phyloP scores from a whole-genome alignment of 169 alveolate genomes.

The Babesia caballi region DNA sequence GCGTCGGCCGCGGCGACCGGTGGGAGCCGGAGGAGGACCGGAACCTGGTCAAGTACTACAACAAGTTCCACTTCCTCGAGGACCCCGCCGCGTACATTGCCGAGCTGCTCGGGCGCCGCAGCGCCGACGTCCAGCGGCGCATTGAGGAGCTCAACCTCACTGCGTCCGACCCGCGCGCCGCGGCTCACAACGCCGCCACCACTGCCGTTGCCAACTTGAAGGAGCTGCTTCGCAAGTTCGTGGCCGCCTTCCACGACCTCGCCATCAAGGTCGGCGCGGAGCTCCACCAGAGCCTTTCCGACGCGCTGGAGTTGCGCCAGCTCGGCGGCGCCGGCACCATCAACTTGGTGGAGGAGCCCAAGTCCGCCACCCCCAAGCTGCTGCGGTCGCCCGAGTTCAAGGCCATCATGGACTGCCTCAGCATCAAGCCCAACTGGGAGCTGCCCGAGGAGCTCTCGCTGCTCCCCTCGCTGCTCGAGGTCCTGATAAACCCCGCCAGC shows the following conservation, averaged over 20 bases:
- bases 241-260: neutral
- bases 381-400: slow-evolving; percentile 27
- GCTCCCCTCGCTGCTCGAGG: neutral
- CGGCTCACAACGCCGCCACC: neutral
- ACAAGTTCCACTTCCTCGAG: slow-evolving; percentile 21
- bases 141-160: slow-evolving; percentile 15
- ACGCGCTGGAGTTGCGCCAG: slow-evolving; percentile 33
- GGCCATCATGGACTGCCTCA: slow-evolving; percentile 7
- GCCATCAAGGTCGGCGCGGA: slow-evolving; percentile 34
- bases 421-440: slow-evolving; percentile 21
- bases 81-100: slow-evolving; percentile 41
- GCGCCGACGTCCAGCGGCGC: slow-evolving; percentile 12
- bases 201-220: neutral
- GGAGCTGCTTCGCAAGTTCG: neutral
- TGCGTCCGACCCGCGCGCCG: neutral
- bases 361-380: slow-evolving; percentile 12
- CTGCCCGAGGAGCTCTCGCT: slow-evolving; percentile 10
- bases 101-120: slow-evolving; percentile 36
- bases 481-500: slow-evolving; percentile 9
- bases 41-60: slow-evolving; percentile 23
- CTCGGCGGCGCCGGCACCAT: slow-evolving; percentile 40
- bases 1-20: neutral
- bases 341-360: slow-evolving; percentile 45
- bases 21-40: slow-evolving; percentile 49
- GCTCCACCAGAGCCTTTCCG: slow-evolving; percentile 42